Percentiles rank a stretch among this genome's conserved stretches.
Evolutionary conservation across 2,329 filamentous ascomycete species (phyloP).

Genomic region (Epichloe brachyelytri): DNA sequence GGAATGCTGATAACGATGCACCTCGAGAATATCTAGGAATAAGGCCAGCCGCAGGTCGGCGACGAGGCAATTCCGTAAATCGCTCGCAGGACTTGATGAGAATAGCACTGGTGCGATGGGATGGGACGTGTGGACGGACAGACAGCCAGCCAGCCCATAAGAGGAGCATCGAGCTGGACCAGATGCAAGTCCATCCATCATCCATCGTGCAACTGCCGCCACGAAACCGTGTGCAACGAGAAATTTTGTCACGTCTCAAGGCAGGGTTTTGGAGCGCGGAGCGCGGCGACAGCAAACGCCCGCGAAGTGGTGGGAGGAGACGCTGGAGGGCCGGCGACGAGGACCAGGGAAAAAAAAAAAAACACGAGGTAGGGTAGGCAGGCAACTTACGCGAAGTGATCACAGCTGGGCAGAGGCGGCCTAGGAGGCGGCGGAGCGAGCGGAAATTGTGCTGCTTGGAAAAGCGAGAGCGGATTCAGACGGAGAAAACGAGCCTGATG

Average conservation of each 20-base stretch:
- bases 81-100: neutral
- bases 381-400: slow-evolving; percentile 20
- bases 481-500: neutral
- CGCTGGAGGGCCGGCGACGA: neutral
- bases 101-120: neutral
- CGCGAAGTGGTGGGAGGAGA: slow-evolving; percentile 1
- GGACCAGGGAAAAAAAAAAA: neutral
- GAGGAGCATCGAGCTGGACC: neutral
- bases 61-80: neutral
- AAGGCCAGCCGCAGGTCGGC: slow-evolving; percentile 7
- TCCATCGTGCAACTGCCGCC: neutral
- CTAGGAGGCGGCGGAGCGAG: slow-evolving; percentile 9
- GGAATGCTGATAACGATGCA: slow-evolving; percentile 15
- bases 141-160: neutral
- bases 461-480: neutral
- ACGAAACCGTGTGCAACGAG: neutral
- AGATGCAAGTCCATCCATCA: neutral
- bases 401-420: slow-evolving; percentile 17
- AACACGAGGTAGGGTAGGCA: slow-evolving; percentile 5
- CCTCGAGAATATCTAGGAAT: slow-evolving; percentile 14
- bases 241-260: neutral
- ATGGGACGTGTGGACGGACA: neutral
- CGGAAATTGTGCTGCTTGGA: slow-evolving; percentile 5
- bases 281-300: neutral
- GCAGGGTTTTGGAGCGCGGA: too few species aligned